phyloP scores from a whole-genome alignment of 2,329 filamentous ascomycete species.

The Fusarium begoniae region DNA sequence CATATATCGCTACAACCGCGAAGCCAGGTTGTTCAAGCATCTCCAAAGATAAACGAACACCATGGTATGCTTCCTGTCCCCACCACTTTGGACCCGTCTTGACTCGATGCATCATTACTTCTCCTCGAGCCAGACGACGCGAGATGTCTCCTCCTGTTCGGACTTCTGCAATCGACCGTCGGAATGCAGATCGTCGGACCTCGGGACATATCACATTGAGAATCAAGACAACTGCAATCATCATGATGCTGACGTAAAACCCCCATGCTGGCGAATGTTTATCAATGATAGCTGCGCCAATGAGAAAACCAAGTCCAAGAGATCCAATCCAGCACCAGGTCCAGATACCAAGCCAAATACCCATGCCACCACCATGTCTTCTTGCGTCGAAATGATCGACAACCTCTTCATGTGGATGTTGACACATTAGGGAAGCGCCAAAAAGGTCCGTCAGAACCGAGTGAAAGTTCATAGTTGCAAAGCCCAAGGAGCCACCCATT shows the following conservation, averaged over 20 bases:
- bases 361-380: conserved; percentile 80
- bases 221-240: conserved; percentile 71
- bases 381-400: conserved; percentile 74
- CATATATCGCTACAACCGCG: conserved; percentile 74
- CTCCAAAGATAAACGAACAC: conserved; percentile 69
- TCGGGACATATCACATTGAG: conserved; percentile 78
- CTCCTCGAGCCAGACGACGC: conserved; percentile 72
- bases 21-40: conserved; percentile 82
- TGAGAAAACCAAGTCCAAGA: conserved; percentile 74
- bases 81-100: conserved; percentile 79
- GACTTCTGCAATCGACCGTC: conserved; percentile 74
- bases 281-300: conserved; percentile 76
- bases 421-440: conserved; percentile 77
- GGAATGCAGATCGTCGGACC: conserved; percentile 73
- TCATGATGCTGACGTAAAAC: conserved; percentile 76
- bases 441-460: conserved; percentile 78
- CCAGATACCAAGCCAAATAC: conserved; percentile 82
- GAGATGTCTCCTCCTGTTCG: conserved; percentile 62
- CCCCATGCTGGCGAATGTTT: conserved; percentile 73
- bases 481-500: conserved; percentile 75
- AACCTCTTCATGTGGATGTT: conserved; percentile 76
- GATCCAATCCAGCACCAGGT: conserved; percentile 81
- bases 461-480: conserved; percentile 81
- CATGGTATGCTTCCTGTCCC: conserved; percentile 80
- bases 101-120: conserved; percentile 79